These are phyloP conservation scores for Dorcoceras hygrometricum DNA, from an alignment of 257 asterid species.

Conservation along the genomic window DNA sequence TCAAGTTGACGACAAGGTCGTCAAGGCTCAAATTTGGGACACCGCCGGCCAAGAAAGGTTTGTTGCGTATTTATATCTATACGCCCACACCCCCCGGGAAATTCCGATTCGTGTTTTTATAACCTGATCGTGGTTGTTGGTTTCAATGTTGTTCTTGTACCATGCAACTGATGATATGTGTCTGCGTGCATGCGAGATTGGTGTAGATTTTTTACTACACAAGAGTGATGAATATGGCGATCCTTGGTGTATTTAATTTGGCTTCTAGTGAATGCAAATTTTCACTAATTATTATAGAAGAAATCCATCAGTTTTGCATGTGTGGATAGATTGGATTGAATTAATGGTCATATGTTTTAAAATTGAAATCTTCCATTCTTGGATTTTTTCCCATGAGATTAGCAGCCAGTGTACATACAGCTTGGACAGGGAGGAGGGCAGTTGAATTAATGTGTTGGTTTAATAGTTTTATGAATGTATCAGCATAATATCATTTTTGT, in stretches of 20 bases:
- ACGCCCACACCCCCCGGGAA: too few relatives aligned
- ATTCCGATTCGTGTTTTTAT: too few relatives aligned
- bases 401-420: background rate
- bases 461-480: too few relatives aligned
- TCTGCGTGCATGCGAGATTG: too few relatives aligned
- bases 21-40: conserved; percentile 54
- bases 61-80: background rate
- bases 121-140: background rate
- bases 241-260: background rate
- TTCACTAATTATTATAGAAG: background rate
- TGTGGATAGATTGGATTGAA: background rate
- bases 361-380: background rate
- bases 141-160: too few relatives aligned
- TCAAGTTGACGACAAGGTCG: conserved; percentile 39
- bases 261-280: background rate
- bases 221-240: background rate
- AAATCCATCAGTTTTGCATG: too few relatives aligned
- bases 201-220: background rate
- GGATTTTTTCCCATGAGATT: background rate
- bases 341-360: background rate
- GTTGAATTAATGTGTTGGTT: background rate
- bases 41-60: conserved; percentile 60
- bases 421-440: background rate
- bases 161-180: background rate
- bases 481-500: background rate